Base-by-base conservation (phyloP, 169 alveolate species). In the Plasmodium vivax region DNA sequence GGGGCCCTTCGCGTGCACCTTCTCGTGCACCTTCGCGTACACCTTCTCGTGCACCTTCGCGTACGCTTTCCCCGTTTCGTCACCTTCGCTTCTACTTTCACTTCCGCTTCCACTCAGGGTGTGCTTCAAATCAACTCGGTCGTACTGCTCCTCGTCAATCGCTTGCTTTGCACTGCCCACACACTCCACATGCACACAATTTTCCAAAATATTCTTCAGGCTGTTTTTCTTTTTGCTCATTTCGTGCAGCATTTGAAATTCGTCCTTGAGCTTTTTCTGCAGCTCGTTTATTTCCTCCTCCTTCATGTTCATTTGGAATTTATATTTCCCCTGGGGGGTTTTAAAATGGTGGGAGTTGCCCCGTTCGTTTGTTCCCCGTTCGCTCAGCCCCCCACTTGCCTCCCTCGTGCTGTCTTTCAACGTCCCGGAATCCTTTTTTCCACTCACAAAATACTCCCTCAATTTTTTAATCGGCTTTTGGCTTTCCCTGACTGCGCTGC, bases 281-380 rank as follows among this genome's bases (percentile, higher is more conserved):
- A 88, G 51, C 51, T 88, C 75, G 38, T 68, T 79, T 77, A 88
- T 16, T 88, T 88, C 94, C 43, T 51, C 47, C 34, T 88, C 91
- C 34, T 88, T 54, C 90, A 79, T 88, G 56, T 62, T 68, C 83
- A 62, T 80, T 38, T 88, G 82, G 43, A 58, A 80, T 88, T 88
- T 88, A 43, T 88, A 88, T 88, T 80, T 77, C 51, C 73, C 88
- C 51, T 71, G 81, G 19, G 58, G 23, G 41, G 56, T 41, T 74
- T 88, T 80, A 43, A 80, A 88, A 77, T 58, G 91, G 72, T 54
- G 72, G 23, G 27, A 14, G 82, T 77, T 36, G 51, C 27, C 2
- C 4, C 32, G 23, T 75, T 87, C 54, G 32, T 34, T 47, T 16
- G 32, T 54, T 45, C 30, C 36, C 16, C 23, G 27, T 23, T 19